Conservation (phyloP, 2,329 filamentous ascomycete species). For the Arthrobotrys megalospora region DNA sequence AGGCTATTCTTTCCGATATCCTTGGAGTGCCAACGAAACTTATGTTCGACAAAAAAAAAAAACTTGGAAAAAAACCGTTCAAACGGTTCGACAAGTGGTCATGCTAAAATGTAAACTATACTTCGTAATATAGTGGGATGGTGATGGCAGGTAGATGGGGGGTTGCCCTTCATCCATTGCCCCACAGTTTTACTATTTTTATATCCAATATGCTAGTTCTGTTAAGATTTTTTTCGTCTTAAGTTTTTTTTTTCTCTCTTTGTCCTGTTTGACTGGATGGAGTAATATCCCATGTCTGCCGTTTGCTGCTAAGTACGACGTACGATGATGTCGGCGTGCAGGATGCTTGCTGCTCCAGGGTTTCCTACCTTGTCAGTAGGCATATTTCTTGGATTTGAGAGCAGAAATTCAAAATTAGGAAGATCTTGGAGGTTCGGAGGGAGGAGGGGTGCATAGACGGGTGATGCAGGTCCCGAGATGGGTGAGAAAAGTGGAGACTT, state of each 20-base stretch:
- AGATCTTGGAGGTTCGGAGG: neutral
- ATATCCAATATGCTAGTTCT: neutral
- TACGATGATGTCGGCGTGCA: slow-evolving; percentile 11
- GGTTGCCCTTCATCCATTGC: neutral
- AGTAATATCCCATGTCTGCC: neutral
- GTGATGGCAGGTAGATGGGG: neutral
- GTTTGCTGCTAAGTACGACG: neutral
- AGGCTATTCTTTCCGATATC: slow-evolving; percentile 3
- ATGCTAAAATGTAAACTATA: no score
- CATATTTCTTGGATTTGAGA: slow-evolving; percentile 6
- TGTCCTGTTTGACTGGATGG: neutral
- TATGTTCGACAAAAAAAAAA: neutral
- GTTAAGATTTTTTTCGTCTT: neutral
- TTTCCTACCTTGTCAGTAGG: neutral
- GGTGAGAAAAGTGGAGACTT: neutral
- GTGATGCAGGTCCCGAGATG: slow-evolving; percentile 15
- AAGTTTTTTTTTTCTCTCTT: neutral
- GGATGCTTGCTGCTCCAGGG: slow-evolving; percentile 7
- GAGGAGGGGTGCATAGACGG: no score
- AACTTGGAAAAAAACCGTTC: slow-evolving; percentile 1
- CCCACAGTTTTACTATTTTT: slow-evolving; percentile 22
- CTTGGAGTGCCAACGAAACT: neutral
- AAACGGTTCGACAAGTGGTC: no score
- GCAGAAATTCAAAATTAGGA: neutral
- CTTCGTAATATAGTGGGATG: neutral